Conservation (phyloP, 305 asterid species). For the Nicotiana rustica region DNA sequence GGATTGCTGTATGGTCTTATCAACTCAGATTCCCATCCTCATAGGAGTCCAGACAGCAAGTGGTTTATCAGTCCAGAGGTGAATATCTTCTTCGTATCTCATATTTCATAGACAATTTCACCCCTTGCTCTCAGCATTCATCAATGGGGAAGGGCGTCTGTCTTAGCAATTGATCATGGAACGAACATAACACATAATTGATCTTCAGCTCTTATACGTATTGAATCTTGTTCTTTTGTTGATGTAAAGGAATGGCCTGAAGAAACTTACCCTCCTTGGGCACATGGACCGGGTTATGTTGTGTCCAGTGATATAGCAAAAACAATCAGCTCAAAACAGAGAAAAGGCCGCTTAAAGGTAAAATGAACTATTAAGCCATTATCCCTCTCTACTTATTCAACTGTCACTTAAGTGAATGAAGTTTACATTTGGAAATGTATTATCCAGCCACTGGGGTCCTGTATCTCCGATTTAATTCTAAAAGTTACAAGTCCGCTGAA, state of each 20-base stretch:
- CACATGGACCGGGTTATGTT: slow-evolving; percentile 96
- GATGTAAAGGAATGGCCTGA: slow-evolving; percentile 83
- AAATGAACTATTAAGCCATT: background rate
- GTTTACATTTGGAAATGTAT: background rate
- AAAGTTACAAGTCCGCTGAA: slow-evolving; percentile 3
- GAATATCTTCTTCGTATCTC: slow-evolving; percentile 37
- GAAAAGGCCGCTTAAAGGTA: slow-evolving; percentile 76
- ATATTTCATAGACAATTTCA: slow-evolving; percentile 25
- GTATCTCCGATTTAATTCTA: background rate
- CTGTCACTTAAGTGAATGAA: slow-evolving; percentile 1
- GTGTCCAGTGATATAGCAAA: slow-evolving; percentile 86
- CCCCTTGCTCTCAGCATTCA: background rate
- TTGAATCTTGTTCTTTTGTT: slow-evolving; percentile 37
- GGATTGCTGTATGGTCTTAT: slow-evolving; percentile 95
- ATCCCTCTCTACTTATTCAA: background rate
- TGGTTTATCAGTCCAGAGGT: slow-evolving; percentile 95
- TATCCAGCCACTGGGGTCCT: background rate
- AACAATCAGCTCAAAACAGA: slow-evolving; percentile 66
- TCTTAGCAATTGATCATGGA: background rate
- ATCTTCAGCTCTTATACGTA: background rate
- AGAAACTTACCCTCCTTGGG: slow-evolving; percentile 91
- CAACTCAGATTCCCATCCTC: slow-evolving; percentile 84
- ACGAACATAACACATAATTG: background rate
- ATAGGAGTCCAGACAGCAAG: slow-evolving; percentile 82
- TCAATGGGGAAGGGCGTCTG: background rate